These are phyloP conservation scores for Nothophytophthora sp. DNA, from an alignment of 352 stramenopile genomes.

Conservation along the genomic window DNA sequence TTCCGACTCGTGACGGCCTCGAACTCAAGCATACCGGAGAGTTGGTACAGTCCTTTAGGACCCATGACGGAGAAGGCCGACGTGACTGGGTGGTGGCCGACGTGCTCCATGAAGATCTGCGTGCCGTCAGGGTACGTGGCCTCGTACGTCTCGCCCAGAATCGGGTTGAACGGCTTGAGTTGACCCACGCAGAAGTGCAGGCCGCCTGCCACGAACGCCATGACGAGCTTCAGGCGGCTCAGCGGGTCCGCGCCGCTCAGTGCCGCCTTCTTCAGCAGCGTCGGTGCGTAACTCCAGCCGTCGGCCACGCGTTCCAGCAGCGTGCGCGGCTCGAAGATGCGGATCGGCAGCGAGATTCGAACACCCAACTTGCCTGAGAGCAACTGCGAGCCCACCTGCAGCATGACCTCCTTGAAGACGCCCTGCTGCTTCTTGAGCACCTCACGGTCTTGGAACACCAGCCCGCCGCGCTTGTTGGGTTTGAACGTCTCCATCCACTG, in stretches of 20 bases:
- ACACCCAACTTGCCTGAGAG: constrained; percentile 69
- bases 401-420: constrained; percentile 82
- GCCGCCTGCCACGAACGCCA: constrained; percentile 66
- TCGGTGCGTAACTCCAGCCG: constrained; percentile 78
- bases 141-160: constrained; percentile 80
- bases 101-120: constrained; percentile 70
- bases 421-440: constrained; percentile 78
- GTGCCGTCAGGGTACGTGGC: constrained; percentile 72
- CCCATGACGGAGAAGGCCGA: constrained; percentile 59
- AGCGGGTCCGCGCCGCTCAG: constrained; percentile 44
- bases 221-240: constrained; percentile 72
- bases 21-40: constrained; percentile 71
- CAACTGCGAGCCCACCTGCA: constrained; percentile 70
- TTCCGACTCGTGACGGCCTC: constrained; percentile 70
- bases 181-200: constrained; percentile 77
- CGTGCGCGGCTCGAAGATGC: constrained; percentile 74
- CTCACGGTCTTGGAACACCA: constrained; percentile 68
- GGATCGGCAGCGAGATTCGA: constrained; percentile 73
- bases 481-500: constrained; percentile 60
- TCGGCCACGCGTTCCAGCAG: constrained; percentile 75
- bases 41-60: constrained; percentile 46
- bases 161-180: constrained; percentile 83
- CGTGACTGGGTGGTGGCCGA: constrained; percentile 70
- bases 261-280: constrained; percentile 71
- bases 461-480: constrained; percentile 69